A percentile compares a stretch with the other conserved stretches of the same genome.
Conservation (phyloP, 2,329 filamentous ascomycete species). For the Aspergillus novofumigatus region DNA sequence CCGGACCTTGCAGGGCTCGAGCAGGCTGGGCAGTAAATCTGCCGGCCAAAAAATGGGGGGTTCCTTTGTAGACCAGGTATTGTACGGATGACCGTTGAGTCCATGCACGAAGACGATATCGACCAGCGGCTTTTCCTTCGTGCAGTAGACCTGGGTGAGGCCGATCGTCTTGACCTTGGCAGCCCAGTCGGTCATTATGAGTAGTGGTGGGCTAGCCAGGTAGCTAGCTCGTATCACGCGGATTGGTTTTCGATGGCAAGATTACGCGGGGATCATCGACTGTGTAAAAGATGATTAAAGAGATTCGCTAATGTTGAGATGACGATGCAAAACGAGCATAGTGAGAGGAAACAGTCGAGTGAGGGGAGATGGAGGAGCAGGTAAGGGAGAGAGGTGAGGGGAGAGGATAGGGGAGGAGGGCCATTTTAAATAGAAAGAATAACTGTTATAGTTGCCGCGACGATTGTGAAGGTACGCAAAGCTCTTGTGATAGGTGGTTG, state of each 20-base stretch:
- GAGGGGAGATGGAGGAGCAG: background rate
- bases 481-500: background rate
- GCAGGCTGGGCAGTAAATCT: constrained; percentile 60
- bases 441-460: background rate
- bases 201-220: background rate
- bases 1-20: constrained; percentile 57
- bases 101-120: constrained; percentile 68
- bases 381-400: background rate
- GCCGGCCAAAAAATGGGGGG: constrained; percentile 62
- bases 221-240: background rate
- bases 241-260: background rate
- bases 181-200: constrained; percentile 17
- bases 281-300: background rate
- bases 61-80: constrained; percentile 55
- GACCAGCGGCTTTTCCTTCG: constrained; percentile 35
- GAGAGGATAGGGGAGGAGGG: background rate
- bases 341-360: background rate
- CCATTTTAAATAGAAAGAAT: background rate
- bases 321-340: background rate
- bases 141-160: constrained; percentile 39
- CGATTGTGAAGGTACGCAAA: background rate
- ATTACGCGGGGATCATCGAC: background rate
- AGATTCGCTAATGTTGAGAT: background rate
- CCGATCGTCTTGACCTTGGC: constrained; percentile 36
- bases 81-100: constrained; percentile 61